Evolutionary conservation across 2,329 filamentous ascomycete genomes (phyloP), one percentile per base, ranked within the genome.

Genomic region (Nothophoma quercina): DNA sequence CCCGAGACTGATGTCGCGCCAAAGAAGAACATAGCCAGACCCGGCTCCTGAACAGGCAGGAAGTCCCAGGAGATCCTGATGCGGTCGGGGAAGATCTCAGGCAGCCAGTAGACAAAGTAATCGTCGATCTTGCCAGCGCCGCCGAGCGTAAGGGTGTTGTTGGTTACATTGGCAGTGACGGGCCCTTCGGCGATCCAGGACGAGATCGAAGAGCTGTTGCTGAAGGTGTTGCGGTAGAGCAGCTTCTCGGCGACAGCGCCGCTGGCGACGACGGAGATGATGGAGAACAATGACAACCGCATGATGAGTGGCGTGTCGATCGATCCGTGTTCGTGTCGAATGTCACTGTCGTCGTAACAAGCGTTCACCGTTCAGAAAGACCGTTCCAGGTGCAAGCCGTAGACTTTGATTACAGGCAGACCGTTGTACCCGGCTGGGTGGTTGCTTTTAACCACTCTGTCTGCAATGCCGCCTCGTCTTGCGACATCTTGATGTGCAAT

Each of bases 11-110:
- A 60, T 7, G 65, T 58, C 21, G 68, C 69, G 41, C 67, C 69
- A 53, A 72, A 72, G 59, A 72, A 72, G 57, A 72, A 65, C 65
- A 72, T 71, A 32, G 69, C 69, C 7, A 72, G 62, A 4, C 69
- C 69, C 2, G 69, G 69, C 49, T 72, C 69, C 28, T 61, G 53
- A 32, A 62, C 55, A 2, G 69, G 65, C 7, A 63, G 63, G 51
- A 72, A 72, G 5, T 72, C 69, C 69, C 68, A 72, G 4, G 61
- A 68, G 28, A 72, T 62, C 38, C 69, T 67, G 40, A 72, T 69
- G 22, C 59, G 58, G 40, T 69, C 65, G 8, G 67, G 67, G 45
- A 72, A 71, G 10, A 68, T 54, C 46, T 72, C 65, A 7, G 69
- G 69, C 12, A 67, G 55, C 69, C 69, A 72, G 45, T 67, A 70